Evolutionary conservation across 805 yeast species (phyloP).

Genomic region (Saturnispora silvae): DNA sequence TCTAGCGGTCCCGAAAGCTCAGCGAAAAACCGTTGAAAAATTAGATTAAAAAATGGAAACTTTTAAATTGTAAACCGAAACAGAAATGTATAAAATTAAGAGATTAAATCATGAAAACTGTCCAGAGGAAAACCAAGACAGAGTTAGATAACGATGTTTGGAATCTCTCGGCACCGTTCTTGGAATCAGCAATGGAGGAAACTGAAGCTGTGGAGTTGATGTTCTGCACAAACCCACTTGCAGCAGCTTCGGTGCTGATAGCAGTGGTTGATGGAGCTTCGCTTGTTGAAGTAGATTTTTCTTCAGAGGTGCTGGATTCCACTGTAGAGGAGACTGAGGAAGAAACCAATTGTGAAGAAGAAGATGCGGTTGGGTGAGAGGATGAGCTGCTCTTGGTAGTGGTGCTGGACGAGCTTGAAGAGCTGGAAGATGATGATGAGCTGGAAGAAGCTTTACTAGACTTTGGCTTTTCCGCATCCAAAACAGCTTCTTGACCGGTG

Average conservation of each 20-base stretch:
- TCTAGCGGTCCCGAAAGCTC: too few relatives aligned
- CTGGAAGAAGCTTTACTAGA: background rate
- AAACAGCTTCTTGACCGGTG: conserved; percentile 30
- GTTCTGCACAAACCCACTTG: conserved; percentile 4
- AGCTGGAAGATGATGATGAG: conserved; percentile 2
- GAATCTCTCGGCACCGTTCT: background rate
- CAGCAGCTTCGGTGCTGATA: background rate
- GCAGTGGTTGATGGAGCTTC: conserved; percentile 2
- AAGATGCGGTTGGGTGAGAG: conserved; percentile 3
- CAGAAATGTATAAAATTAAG: too few relatives aligned
- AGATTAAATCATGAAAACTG: conserved; percentile 4
- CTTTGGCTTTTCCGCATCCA: conserved; percentile 18
- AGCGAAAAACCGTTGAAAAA: too few relatives aligned
- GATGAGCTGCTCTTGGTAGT: background rate
- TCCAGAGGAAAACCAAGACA: conserved; percentile 1
- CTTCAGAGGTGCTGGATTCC: conserved; percentile 2
- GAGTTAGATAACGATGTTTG: background rate
- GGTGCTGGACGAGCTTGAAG: conserved; percentile 1
- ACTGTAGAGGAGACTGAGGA: conserved; percentile 1
- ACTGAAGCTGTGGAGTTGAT: background rate
- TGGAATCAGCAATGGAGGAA: background rate
- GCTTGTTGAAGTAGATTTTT: background rate
- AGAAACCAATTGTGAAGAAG: conserved; percentile 3
- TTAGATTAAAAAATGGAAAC: too few relatives aligned
- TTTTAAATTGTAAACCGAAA: too few relatives aligned